Percentiles rank a stretch among this genome's conserved stretches.
Evolutionary conservation across 2,329 filamentous ascomycete genomes (phyloP).

Genomic region (Pseudogymnoascus sp.): DNA sequence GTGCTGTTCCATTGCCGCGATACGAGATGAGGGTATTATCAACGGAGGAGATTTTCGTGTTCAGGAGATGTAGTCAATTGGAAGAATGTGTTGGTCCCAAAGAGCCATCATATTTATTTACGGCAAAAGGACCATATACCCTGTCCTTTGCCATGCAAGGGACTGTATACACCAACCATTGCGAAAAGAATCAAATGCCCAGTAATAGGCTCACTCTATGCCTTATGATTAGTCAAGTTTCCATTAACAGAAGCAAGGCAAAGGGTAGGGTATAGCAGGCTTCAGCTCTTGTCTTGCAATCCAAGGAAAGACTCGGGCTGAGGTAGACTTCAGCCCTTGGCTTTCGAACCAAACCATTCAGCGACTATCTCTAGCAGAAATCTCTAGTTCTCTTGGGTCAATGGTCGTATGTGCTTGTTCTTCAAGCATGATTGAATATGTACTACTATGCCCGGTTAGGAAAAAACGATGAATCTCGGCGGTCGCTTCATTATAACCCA

Average conservation of each 20-base stretch:
- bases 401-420: neutral
- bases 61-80: neutral
- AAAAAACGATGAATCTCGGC: too few relatives aligned
- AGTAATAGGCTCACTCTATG: neutral
- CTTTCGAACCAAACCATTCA: neutral
- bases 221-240: neutral
- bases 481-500: too few relatives aligned
- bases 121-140: neutral
- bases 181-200: neutral
- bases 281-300: neutral
- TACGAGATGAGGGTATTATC: neutral
- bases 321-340: neutral
- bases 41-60: neutral
- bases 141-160: too few relatives aligned
- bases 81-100: neutral
- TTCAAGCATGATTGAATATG: neutral
- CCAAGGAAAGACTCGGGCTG: neutral
- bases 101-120: neutral
- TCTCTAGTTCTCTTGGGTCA: too few relatives aligned
- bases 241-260: too few relatives aligned
- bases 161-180: neutral
- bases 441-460: too few relatives aligned
- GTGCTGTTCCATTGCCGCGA: conserved; percentile 24
- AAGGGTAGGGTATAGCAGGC: neutral
- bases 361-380: too few relatives aligned